Base-by-base conservation (phyloP, 225 moss, liverwort and hornwort species). In the Pseudoscleropodium purum region DNA sequence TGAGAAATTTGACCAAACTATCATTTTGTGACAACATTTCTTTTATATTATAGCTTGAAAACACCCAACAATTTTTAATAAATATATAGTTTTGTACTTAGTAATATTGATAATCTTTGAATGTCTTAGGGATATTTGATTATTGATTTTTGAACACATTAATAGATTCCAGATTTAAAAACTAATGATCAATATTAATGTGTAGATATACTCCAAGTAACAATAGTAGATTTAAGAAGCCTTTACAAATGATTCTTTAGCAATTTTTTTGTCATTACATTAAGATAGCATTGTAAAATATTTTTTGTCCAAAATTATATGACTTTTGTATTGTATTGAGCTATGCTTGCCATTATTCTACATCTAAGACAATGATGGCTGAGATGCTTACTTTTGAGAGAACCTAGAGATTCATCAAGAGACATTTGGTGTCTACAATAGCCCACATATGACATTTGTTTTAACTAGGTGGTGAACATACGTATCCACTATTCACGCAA, bases 401-500 rank as follows among this genome's bases (percentile, higher is more conserved):
- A n/a, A 67, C 16, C 9, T 89, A 19, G 63, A 51, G 62, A 60
- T 52, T 62, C 31, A 81, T 51, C 1, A 3, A 24, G 15, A 56
- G 37, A 29, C 81, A 67, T 26, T 79, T 82, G 37, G 47, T 76
- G 15, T 76, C 23, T 10, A 51, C 14, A 34, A 78, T 72, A 47
- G 3, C 11, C 2, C 6, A 13, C 9, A 36, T 20, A 31, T 84
- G 36, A 85, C 30, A 75, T 5, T 1, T 82, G 33, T 30, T 72
- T 67, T 84, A 77, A 64, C 36, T 45, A 97, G 94, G 95, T 97
- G 54, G 95, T 95, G 60, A 96, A 97, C 34, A 87, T 95, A 83
- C 93, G 94, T 61, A 91, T 94, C 39, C 93, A 94, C 86, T 94
- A 95, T 75, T 90, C 93, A 51, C 91, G 91, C 69, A 97, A 97